Evolutionary conservation across 2,329 filamentous ascomycete genomes (phyloP), one percentile per base, ranked within the genome.

Genomic region (Clonostachys byssicola): DNA sequence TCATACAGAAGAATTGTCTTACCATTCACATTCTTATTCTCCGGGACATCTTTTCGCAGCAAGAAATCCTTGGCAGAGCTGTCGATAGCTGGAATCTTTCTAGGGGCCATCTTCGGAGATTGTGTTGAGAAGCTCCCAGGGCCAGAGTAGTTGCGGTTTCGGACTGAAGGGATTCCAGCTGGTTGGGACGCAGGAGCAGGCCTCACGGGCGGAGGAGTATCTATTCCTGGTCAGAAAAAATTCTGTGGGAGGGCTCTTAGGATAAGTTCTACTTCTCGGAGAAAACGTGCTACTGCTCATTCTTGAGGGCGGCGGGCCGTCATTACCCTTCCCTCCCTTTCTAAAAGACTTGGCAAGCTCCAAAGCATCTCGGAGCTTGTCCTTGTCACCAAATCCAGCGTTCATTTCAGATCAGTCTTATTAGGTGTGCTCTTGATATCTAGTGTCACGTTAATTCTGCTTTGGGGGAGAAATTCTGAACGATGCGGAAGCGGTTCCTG

Each of bases 271-370:
- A 14, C 42, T n/a, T 23, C 12, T 33, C 8, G 40, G 23, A 17
- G 14, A 14, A 20, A 20, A 42, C 20, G 40, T 18, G 33, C 2
- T 12, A 47, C 14, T 17, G 41, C 14, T 42, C 38, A 6, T 50
- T 54, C 4, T 18, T 6, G 2, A 45, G 9, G 23, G 23, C 23
- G 23, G 23, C 23, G 8, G 8, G 23, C 23, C 23, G 23, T 10
- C 23, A 9, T 4, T 10, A 10, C 23, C 23, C 36, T 39, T 39
- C 8, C 36, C 47, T 14, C 52, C 49, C 12, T 47, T 47, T 38
- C 55, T 58, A 46, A 66, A 66, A 38, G 51, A 54, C 3, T 43
- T 39, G 2, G 55, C 55, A 12, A 66, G 55, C 6, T 54, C 60
- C 14, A 48, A 48, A 13, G 64, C 64, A 10, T 52, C 63, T 13